phyloP scores from a whole-genome alignment of 2,329 filamentous ascomycete genomes.

The Hymenoscyphus linearis region DNA sequence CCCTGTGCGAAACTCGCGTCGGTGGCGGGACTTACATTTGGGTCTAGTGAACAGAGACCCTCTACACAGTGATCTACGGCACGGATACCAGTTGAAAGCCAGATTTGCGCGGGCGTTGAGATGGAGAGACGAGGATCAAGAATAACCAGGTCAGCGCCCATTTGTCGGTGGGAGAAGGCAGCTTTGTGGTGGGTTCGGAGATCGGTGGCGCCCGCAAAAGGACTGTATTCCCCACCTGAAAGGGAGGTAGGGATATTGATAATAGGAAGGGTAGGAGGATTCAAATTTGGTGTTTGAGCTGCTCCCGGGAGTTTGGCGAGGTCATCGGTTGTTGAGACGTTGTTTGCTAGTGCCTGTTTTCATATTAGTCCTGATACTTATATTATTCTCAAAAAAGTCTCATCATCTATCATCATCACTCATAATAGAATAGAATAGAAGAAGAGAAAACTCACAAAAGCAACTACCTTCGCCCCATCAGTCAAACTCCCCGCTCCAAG shows the following conservation, averaged over 20 bases:
- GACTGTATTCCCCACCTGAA: conserved; percentile 38
- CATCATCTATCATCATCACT: no score
- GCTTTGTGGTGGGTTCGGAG: conserved; percentile 20
- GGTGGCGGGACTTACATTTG: conserved; percentile 12
- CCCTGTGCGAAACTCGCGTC: conserved; percentile 18
- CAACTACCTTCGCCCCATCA: conserved; percentile 32
- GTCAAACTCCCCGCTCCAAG: conserved; percentile 32
- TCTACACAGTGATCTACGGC: conserved; percentile 55
- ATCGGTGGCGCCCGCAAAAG: conserved; percentile 37
- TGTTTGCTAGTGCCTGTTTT: conserved; percentile 23
- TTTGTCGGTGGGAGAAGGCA: conserved; percentile 30
- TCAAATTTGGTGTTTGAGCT: conserved; percentile 11
- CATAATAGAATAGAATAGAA: not conserved
- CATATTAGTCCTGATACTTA: not conserved
- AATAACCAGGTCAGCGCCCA: conserved; percentile 47
- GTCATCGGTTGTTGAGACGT: conserved; percentile 15
- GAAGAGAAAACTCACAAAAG: conserved; percentile 18
- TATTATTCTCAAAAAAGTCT: no score
- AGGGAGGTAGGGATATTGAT: conserved; percentile 39
- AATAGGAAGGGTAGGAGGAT: conserved; percentile 29
- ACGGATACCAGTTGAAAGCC: conserved; percentile 53
- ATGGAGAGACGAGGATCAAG: conserved; percentile 48
- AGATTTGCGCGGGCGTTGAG: conserved; percentile 47
- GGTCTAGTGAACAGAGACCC: conserved; percentile 40
- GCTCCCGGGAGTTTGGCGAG: conserved; percentile 13